These are phyloP conservation scores for Komagataella ulmi DNA, from an alignment of 805 yeast genomes.

Conservation along the genomic window DNA sequence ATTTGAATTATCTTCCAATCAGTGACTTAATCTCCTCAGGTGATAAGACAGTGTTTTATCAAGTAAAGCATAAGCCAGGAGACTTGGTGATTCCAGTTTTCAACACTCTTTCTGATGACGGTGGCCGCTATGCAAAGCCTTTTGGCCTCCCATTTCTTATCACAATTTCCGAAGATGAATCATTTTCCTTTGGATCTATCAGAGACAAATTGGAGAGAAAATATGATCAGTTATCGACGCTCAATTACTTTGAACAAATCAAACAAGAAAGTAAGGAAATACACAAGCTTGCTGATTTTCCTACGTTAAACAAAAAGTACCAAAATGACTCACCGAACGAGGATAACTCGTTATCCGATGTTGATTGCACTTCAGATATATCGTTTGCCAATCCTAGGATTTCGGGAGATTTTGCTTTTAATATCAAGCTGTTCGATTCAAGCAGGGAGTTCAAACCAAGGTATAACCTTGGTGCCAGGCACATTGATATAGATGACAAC, in stretches of 20 bases:
- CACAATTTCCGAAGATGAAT: conserved; percentile 37
- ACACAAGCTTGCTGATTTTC: conserved; percentile 13
- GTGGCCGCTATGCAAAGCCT: conserved; percentile 25
- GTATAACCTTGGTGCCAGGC: conserved; percentile 3
- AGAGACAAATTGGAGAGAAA: conserved; percentile 39
- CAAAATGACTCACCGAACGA: background rate
- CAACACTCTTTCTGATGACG: conserved; percentile 25
- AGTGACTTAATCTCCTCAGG: conserved; percentile 48
- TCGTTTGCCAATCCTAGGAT: conserved; percentile 40
- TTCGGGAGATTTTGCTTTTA: conserved; percentile 35
- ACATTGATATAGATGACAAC: background rate
- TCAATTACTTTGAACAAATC: conserved; percentile 17
- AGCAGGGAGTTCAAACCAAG: conserved; percentile 12
- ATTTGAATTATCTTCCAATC: conserved; percentile 49
- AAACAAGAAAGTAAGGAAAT: conserved; percentile 7
- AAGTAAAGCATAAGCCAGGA: conserved; percentile 24
- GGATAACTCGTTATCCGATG: conserved; percentile 7
- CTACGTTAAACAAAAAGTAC: conserved; percentile 8
- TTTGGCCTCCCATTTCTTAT: conserved; percentile 76
- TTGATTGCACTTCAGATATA: conserved; percentile 30
- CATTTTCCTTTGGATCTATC: conserved; percentile 41
- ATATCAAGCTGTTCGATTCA: conserved; percentile 25
- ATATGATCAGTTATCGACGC: conserved; percentile 35
- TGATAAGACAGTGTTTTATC: conserved; percentile 58
- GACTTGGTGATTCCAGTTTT: conserved; percentile 51